These are phyloP conservation scores for Tillandsia leiboldiana DNA, from an alignment of 176 grass and related monocot genomes.

Conservation along the genomic window DNA sequence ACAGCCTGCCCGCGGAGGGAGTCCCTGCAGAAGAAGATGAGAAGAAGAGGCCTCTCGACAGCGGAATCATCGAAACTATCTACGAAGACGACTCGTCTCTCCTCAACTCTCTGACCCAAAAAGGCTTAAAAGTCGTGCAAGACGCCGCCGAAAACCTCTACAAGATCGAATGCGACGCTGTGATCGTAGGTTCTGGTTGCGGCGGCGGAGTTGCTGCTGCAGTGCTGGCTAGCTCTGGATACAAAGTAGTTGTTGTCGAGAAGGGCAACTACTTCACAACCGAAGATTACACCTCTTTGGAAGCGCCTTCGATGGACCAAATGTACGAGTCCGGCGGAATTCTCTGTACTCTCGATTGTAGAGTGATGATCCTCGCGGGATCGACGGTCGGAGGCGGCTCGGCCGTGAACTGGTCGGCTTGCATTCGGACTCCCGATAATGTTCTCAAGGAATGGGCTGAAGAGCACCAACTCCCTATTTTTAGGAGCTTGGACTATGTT, in stretches of 20 bases:
- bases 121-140: conserved; percentile 27
- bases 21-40: neutral
- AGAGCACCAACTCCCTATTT: conserved; percentile 37
- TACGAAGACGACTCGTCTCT: conserved; percentile 41
- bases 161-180: conserved; percentile 51
- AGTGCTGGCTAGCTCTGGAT: conserved; percentile 49
- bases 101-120: conserved; percentile 22
- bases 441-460: conserved; percentile 55
- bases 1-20: conserved; percentile 34
- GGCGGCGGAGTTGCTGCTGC: conserved; percentile 77
- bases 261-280: conserved; percentile 78
- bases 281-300: conserved; percentile 64
- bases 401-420: conserved; percentile 84
- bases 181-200: conserved; percentile 69
- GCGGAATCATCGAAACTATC: conserved; percentile 65
- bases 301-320: conserved; percentile 58
- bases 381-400: conserved; percentile 79
- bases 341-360: conserved; percentile 35
- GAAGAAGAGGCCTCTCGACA: conserved; percentile 51
- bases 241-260: conserved; percentile 83
- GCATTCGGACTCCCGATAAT: conserved; percentile 51
- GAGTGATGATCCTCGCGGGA: conserved; percentile 48
- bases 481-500: conserved; percentile 40
- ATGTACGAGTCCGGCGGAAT: conserved; percentile 66
- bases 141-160: conserved; percentile 20